These are phyloP conservation scores for Alternaria triticina DNA, from an alignment of 2,329 filamentous ascomycete genomes.

Conservation along the genomic window DNA sequence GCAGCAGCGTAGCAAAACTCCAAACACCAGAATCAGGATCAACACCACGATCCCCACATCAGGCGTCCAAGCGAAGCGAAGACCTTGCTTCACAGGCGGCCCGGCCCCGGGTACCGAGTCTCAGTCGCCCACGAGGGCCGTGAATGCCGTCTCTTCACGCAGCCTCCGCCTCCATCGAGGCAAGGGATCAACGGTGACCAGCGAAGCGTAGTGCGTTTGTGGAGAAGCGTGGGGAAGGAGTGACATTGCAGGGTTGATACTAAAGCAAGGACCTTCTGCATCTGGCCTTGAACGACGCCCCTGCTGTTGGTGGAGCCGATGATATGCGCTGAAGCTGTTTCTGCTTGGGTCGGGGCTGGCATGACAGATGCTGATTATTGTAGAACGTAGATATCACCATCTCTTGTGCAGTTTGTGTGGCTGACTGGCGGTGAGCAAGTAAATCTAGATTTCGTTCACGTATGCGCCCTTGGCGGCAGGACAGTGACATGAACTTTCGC, in stretches of 20 bases:
- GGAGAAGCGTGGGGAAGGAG: conserved; percentile 14
- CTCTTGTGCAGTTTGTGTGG: neutral
- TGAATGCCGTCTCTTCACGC: neutral
- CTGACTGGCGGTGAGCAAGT: conserved; percentile 5
- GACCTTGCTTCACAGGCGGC: conserved; percentile 1
- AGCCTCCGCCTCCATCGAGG: neutral
- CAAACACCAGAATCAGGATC: neutral
- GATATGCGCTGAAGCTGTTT: conserved; percentile 5
- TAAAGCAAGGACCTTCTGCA: conserved; percentile 7
- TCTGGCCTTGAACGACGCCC: neutral
- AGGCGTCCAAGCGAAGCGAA: conserved; percentile 1
- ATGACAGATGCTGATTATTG: neutral
- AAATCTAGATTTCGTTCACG: neutral
- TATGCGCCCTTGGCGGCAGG: conserved; percentile 1
- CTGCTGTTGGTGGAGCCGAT: conserved; percentile 9
- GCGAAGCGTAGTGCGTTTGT: conserved; percentile 1
- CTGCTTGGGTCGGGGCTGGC: neutral
- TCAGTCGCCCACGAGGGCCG: neutral
- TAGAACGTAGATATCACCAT: neutral
- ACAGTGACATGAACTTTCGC: neutral
- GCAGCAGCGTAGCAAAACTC: neutral
- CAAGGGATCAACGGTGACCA: conserved; percentile 5
- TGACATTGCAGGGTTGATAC: conserved; percentile 3
- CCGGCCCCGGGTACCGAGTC: neutral
- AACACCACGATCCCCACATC: neutral